A percentile compares a stretch with the other conserved stretches of the same genome.
Conservation (phyloP, 257 asterid species). For the Nicotiana attenuata region DNA sequence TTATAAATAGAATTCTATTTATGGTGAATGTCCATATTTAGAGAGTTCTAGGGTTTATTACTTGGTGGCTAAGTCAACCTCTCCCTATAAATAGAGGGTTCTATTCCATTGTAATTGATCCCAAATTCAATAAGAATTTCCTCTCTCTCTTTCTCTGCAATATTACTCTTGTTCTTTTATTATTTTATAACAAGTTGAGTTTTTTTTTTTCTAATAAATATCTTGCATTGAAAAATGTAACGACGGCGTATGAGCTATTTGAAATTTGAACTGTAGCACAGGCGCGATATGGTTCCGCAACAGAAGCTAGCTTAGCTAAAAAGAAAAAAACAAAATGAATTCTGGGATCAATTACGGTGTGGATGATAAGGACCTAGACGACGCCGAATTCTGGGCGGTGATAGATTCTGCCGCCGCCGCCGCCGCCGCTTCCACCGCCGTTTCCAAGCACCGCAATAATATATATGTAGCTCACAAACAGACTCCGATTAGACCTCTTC, state of each 20-base stretch:
- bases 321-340: slow-evolving; percentile 17
- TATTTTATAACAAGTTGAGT: too few relatives aligned
- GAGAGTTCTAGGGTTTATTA: too few relatives aligned
- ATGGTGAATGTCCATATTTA: too few relatives aligned
- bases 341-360: slow-evolving; percentile 32
- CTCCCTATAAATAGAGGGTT: too few relatives aligned
- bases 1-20: too few relatives aligned
- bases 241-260: background rate
- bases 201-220: too few relatives aligned
- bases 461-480: slow-evolving; percentile 32
- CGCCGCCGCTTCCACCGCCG: background rate
- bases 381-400: slow-evolving; percentile 88
- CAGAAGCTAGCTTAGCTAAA: background rate
- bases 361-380: slow-evolving; percentile 80
- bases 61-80: too few relatives aligned
- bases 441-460: slow-evolving; percentile 46
- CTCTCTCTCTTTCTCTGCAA: too few relatives aligned
- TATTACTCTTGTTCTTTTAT: too few relatives aligned
- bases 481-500: slow-evolving; percentile 47
- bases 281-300: background rate
- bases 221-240: background rate
- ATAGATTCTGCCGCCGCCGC: slow-evolving; percentile 91
- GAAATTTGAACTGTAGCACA: background rate
- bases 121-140: too few relatives aligned
- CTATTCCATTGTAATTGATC: too few relatives aligned